Base-by-base conservation (phyloP, 2,329 filamentous ascomycete genomes). In the Cytospora chrysosperma region DNA sequence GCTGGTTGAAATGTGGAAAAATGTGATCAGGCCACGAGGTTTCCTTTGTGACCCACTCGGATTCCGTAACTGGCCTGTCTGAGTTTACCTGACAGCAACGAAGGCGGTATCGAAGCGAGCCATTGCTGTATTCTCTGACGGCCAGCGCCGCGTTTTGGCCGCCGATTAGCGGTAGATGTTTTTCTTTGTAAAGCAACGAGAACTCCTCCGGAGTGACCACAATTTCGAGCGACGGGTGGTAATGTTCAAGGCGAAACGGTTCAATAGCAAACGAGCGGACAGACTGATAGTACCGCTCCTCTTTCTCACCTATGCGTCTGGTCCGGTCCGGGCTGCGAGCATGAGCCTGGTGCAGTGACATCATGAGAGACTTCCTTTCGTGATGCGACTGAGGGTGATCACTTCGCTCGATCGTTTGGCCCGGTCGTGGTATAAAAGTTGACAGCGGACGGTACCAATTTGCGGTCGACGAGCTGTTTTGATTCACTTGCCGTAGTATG, bases 1-100 rank as follows among this genome's bases (percentile, higher is more conserved):
- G 71, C 0, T 75, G 79, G 69, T 97, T 96, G 65, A 96, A 74
- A 19, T 82, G 79, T 65, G 94, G 80, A 65, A 88, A 91, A 0
- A 92, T 79, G 57, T 85, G 83, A 40, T 83, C 79, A 0, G 92
- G 91, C 93, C 92, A 97, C 26, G 75, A 71, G 7, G 84, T 89
- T 37, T 89, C 84, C n/a, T 79, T 74, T 1, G 81, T 78, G 7
- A 83, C 79, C 92, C 92, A 96, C 1, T 78, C 74, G 9, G 78
- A 72, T 47, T 86, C 79, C 3, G 72, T 67, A 1, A 79, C 72
- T 73, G 12, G 68, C 19, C 27, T 64, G 43, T 56, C 59, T 55
- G 54, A 66, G 57, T 64, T 30, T 0, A 69, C 61, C 56, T 72
- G 69, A 69, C 89, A 84, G 70, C 90, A 89, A 12, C 91, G 88